Evolutionary conservation across 139 green algal genomes (phyloP).

Genomic region (Chlorella sp.): DNA sequence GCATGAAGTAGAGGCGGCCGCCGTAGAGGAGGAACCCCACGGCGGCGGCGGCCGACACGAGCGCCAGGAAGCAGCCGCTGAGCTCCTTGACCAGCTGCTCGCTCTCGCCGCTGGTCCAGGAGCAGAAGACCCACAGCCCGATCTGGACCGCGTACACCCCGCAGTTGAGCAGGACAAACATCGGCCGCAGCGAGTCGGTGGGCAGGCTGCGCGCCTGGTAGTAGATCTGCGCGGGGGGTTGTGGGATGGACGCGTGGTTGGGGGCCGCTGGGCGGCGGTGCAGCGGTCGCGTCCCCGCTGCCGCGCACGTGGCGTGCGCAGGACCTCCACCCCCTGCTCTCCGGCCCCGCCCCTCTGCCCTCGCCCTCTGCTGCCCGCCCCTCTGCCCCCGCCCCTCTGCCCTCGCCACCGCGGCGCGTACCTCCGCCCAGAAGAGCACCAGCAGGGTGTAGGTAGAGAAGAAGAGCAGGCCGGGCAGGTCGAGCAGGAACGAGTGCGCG

Average conservation of each 20-base stretch:
- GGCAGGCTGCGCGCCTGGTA: slow-evolving; percentile 91
- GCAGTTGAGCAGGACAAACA: slow-evolving; percentile 87
- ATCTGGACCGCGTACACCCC: slow-evolving; percentile 81
- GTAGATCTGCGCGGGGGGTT: too few relatives aligned
- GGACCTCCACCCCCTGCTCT: too few relatives aligned
- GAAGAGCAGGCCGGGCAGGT: slow-evolving; percentile 94
- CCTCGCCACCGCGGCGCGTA: too few relatives aligned
- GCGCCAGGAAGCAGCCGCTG: slow-evolving; percentile 67
- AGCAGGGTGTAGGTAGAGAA: slow-evolving; percentile 98
- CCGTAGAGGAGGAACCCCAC: slow-evolving; percentile 94
- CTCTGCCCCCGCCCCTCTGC: too few relatives aligned
- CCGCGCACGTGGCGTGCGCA: too few relatives aligned
- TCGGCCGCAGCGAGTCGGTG: slow-evolving; percentile 73
- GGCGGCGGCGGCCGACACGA: slow-evolving; percentile 78
- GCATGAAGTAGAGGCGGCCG: slow-evolving; percentile 91
- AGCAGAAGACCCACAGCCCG: slow-evolving; percentile 35
- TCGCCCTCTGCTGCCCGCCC: too few relatives aligned
- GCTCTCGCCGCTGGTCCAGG: background rate
- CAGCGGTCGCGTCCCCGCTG: too few relatives aligned
- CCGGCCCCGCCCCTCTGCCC: too few relatives aligned
- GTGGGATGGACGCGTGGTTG: too few relatives aligned
- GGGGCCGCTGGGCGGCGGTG: too few relatives aligned
- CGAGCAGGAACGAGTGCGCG: slow-evolving; percentile 74
- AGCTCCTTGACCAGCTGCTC: slow-evolving; percentile 30
- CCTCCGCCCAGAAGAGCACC: slow-evolving; percentile 98